Conservation (phyloP, 345 rosid species). For the Garcia nutans region DNA sequence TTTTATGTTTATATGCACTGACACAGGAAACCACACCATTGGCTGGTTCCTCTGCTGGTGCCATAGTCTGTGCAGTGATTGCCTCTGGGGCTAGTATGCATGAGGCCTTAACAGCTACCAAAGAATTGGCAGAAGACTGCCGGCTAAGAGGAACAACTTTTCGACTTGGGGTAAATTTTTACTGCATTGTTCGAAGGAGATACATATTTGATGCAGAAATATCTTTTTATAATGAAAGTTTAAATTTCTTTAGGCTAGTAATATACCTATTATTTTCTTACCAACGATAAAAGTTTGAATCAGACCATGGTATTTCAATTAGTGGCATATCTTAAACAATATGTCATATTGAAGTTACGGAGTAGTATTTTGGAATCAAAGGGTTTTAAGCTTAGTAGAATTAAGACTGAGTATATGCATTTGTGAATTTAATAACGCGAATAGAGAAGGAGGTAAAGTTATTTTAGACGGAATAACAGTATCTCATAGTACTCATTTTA, state of each 20-base stretch:
- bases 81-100: constrained; percentile 79
- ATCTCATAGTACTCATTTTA: no score
- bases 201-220: background rate
- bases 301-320: background rate
- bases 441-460: no score
- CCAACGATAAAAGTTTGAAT: background rate
- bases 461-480: no score
- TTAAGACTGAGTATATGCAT: no score
- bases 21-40: constrained; percentile 85
- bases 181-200: background rate
- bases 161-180: constrained; percentile 78
- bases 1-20: constrained; percentile 5
- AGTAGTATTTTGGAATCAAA: no score
- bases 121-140: constrained; percentile 70
- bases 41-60: constrained; percentile 94
- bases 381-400: no score
- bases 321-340: background rate
- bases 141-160: constrained; percentile 87
- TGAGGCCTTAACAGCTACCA: constrained; percentile 68
- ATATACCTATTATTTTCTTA: background rate
- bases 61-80: constrained; percentile 78
- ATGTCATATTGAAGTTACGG: background rate
- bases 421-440: no score
- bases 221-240: background rate
- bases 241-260: background rate